These are phyloP conservation scores for Amaranthus hypochondriacus DNA, from an alignment of 148 eudicot species.

Conservation along the genomic window DNA sequence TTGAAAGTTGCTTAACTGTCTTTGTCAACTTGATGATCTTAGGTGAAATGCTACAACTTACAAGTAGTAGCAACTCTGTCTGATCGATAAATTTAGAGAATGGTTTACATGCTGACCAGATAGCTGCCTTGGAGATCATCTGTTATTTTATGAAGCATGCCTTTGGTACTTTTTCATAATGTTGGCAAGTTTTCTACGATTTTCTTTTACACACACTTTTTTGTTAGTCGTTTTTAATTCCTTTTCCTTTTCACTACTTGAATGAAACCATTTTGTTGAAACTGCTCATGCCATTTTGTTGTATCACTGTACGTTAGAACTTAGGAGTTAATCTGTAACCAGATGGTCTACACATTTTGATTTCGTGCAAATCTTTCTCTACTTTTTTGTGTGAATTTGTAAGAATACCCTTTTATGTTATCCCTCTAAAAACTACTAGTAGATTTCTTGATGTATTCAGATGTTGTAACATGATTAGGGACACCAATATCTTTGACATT, in stretches of 20 bases:
- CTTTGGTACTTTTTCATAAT: not conserved
- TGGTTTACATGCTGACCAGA: conserved; percentile 43
- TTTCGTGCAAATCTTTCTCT: not conserved
- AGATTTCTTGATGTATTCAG: not conserved
- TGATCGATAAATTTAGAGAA: conserved; percentile 36
- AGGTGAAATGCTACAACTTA: conserved; percentile 25
- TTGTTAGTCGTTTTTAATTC: not conserved
- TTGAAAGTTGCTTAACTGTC: not conserved
- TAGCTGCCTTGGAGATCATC: not conserved
- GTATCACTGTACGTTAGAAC: not conserved
- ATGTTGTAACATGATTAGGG: not conserved
- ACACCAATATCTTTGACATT: too few relatives aligned
- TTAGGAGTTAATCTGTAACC: too few relatives aligned
- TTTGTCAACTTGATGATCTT: conserved; percentile 16
- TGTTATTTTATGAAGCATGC: not conserved
- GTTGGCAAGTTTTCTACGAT: not conserved
- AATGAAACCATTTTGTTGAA: too few relatives aligned
- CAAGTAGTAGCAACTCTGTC: conserved; percentile 33
- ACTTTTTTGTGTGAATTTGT: not conserved
- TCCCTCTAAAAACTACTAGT: not conserved
- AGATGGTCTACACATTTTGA: too few relatives aligned
- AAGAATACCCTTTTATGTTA: not conserved
- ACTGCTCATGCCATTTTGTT: not conserved
- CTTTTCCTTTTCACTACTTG: not conserved
- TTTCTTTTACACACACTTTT: not conserved